phyloP scores from a whole-genome alignment of 192 early-diverging fungal species.

The Coemansia sp. region DNA sequence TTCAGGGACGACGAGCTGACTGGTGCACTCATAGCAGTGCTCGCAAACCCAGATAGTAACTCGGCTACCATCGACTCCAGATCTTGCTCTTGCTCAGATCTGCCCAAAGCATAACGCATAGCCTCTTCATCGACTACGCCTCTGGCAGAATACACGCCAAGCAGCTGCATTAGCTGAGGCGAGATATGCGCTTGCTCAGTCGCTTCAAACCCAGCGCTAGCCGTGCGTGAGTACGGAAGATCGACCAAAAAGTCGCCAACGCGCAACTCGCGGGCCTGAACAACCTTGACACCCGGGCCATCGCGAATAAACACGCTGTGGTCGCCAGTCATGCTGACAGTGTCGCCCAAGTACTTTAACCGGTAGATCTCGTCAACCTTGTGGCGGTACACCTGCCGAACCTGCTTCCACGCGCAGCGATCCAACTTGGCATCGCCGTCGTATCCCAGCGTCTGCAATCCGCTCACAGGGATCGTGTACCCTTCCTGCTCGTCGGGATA shows the following conservation, averaged over 20 bases:
- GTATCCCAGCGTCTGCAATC: slow-evolving; percentile 49
- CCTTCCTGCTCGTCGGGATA: slow-evolving; percentile 34
- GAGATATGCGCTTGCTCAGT: slow-evolving; percentile 13
- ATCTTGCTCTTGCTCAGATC: neutral
- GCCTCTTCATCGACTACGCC: neutral
- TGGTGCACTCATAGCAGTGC: neutral
- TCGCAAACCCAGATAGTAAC: neutral
- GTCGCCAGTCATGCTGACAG: slow-evolving; percentile 50
- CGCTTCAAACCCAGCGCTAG: slow-evolving; percentile 18
- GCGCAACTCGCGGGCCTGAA: slow-evolving; percentile 38
- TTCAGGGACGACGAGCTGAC: slow-evolving; percentile 15
- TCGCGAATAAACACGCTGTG: slow-evolving; percentile 53
- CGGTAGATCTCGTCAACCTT: slow-evolving; percentile 49
- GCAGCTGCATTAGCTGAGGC: slow-evolving; percentile 19
- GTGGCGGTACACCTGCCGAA: slow-evolving; percentile 52
- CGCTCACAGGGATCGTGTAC: slow-evolving; percentile 40
- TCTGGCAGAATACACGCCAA: slow-evolving; percentile 31
- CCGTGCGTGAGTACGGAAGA: slow-evolving; percentile 29
- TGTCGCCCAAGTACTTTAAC: slow-evolving; percentile 44
- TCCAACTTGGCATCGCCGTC: slow-evolving; percentile 22
- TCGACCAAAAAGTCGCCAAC: slow-evolving; percentile 49
- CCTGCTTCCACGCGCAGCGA: slow-evolving; percentile 43
- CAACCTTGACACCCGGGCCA: slow-evolving; percentile 18
- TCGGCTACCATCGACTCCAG: neutral
- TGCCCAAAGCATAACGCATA: slow-evolving; percentile 10